A percentile compares a stretch with the other conserved stretches of the same genome.
These are phyloP conservation scores for Onygenales sp. DNA, from an alignment of 2,329 filamentous ascomycete genomes.

Conservation along the genomic window DNA sequence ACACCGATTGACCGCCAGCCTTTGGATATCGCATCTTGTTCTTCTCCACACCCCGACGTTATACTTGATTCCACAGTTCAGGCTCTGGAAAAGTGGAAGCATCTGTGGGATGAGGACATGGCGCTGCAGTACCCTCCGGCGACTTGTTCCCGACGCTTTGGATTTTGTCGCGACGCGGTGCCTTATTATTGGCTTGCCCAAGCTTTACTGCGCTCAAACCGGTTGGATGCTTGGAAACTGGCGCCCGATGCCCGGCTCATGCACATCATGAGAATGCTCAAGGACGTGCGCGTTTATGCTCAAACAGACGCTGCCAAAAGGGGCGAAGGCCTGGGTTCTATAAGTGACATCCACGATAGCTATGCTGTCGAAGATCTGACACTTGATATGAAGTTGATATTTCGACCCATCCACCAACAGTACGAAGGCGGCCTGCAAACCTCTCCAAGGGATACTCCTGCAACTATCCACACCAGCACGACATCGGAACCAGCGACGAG, in stretches of 20 bases:
- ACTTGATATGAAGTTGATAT: slow-evolving; percentile 62
- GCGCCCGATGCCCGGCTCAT: slow-evolving; percentile 51
- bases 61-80: slow-evolving; percentile 37
- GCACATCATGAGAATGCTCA: slow-evolving; percentile 52
- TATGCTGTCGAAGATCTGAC: slow-evolving; percentile 57
- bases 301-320: slow-evolving; percentile 54
- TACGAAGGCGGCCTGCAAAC: neutral
- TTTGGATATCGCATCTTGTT: slow-evolving; percentile 11
- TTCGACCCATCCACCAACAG: slow-evolving; percentile 42
- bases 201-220: slow-evolving; percentile 52
- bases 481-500: neutral
- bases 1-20: slow-evolving; percentile 27
- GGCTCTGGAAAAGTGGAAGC: slow-evolving; percentile 64
- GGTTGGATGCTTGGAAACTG: slow-evolving; percentile 44
- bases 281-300: slow-evolving; percentile 50
- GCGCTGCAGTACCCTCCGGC: slow-evolving; percentile 53
- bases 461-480: neutral
- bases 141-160: slow-evolving; percentile 47
- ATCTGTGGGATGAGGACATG: slow-evolving; percentile 62
- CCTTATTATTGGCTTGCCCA: slow-evolving; percentile 66
- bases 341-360: slow-evolving; percentile 58
- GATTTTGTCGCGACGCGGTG: slow-evolving; percentile 62
- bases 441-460: neutral
- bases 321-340: slow-evolving; percentile 58
- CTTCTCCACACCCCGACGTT: slow-evolving; percentile 40